Evolutionary conservation across 2,329 filamentous ascomycete genomes (phyloP).

Genomic region (Lasiodiplodia hormozganensis): DNA sequence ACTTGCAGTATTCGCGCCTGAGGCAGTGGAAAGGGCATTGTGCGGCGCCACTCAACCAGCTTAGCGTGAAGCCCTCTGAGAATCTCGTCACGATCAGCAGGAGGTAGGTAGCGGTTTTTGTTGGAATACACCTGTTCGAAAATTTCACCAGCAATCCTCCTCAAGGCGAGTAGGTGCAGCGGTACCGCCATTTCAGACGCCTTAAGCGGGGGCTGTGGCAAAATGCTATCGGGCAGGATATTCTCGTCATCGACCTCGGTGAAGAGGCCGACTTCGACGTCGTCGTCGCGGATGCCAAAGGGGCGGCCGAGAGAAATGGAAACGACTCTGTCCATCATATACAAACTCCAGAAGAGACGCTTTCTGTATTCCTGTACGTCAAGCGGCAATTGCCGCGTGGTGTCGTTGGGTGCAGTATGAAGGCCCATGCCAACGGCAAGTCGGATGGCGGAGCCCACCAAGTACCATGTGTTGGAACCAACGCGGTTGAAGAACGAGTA

Average conservation of each 20-base stretch:
- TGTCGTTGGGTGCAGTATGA: conserved; percentile 41
- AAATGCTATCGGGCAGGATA: conserved; percentile 19
- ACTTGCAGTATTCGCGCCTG: conserved; percentile 37
- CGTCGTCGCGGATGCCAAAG: conserved; percentile 56
- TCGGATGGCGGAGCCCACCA: conserved; percentile 54
- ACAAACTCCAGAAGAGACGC: conserved; percentile 55
- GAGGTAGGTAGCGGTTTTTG: conserved; percentile 3
- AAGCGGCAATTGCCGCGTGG: conserved; percentile 1
- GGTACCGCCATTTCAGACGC: conserved; percentile 46
- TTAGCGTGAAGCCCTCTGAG: conserved; percentile 48
- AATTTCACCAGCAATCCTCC: conserved; percentile 53
- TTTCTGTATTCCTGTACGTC: conserved; percentile 49
- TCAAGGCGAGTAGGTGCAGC: conserved; percentile 51
- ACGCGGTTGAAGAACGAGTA: conserved; percentile 59
- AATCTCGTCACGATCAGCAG: conserved; percentile 35
- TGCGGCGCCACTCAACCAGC: conserved; percentile 53
- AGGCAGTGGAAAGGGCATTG: conserved; percentile 17
- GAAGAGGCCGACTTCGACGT: conserved; percentile 54
- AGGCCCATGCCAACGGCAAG: conserved; percentile 54
- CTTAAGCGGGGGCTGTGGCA: conserved; percentile 32
- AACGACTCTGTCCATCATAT: conserved; percentile 59
- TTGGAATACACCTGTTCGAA: conserved; percentile 48
- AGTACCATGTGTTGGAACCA: conserved; percentile 57
- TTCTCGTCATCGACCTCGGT: conserved; percentile 45
- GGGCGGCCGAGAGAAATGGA: conserved; percentile 54